These are phyloP conservation scores for Aspergillus egyptiacus DNA, from an alignment of 495 filamentous ascomycete genomes.

Conservation along the genomic window DNA sequence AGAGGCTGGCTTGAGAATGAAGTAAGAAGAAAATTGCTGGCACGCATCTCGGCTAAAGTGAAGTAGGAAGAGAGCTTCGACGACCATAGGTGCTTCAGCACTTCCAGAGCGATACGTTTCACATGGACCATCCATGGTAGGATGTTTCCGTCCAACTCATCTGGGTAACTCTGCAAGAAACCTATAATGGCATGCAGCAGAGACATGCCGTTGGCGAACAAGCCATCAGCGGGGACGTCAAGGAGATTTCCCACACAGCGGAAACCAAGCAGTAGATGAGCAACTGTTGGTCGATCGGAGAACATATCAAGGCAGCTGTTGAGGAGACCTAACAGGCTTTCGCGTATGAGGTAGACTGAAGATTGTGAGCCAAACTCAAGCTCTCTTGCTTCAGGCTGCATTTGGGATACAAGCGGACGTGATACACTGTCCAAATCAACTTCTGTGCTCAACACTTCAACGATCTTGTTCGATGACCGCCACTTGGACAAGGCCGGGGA, in stretches of 20 bases:
- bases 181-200: constrained; percentile 76
- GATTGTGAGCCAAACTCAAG: constrained; percentile 55
- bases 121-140: constrained; percentile 65
- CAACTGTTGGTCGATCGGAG: constrained; percentile 69
- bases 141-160: constrained; percentile 54
- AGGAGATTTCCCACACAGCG: constrained; percentile 61
- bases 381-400: constrained; percentile 57
- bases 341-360: constrained; percentile 67
- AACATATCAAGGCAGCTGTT: constrained; percentile 67
- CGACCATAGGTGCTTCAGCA: constrained; percentile 75
- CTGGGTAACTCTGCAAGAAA: constrained; percentile 57
- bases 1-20: constrained; percentile 60
- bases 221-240: constrained; percentile 53
- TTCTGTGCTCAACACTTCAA: constrained; percentile 68
- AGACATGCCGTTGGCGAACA: constrained; percentile 62
- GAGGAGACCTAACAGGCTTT: constrained; percentile 74
- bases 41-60: constrained; percentile 70
- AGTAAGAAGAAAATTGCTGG: constrained; percentile 64
- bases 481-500: constrained; percentile 38
- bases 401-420: constrained; percentile 57
- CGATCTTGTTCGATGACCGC: constrained; percentile 68
- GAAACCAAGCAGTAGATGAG: constrained; percentile 88
- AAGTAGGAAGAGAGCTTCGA: constrained; percentile 72
- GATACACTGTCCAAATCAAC: constrained; percentile 65
- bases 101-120: constrained; percentile 67